Evolutionary conservation across 768 basidiomycete genomes (phyloP).

Genomic region (Trametes elegans): DNA sequence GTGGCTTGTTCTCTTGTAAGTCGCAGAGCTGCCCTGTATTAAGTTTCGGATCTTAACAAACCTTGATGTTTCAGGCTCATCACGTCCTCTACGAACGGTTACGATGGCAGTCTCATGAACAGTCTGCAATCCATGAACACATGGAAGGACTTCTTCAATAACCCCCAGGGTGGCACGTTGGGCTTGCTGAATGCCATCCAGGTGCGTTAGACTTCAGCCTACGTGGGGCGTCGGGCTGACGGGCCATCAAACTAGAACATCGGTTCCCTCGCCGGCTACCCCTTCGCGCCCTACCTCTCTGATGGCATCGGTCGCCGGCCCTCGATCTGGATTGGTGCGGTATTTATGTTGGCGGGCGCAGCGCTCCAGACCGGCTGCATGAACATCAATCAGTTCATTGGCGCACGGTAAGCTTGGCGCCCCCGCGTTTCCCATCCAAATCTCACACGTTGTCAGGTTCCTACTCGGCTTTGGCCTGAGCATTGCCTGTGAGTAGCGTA

Average conservation of each 20-base stretch:
- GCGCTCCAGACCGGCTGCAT: constrained; percentile 70
- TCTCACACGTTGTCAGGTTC: constrained; percentile 39
- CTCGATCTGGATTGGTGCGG: constrained; percentile 65
- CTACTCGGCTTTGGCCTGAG: constrained; percentile 76
- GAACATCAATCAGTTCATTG: constrained; percentile 77
- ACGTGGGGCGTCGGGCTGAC: no score
- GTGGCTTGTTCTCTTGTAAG: constrained; percentile 69
- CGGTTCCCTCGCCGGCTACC: constrained; percentile 64
- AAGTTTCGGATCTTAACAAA: neutral
- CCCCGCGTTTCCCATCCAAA: neutral
- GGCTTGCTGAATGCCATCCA: constrained; percentile 77
- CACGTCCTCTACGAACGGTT: constrained; percentile 74
- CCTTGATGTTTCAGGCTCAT: constrained; percentile 47
- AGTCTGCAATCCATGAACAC: constrained; percentile 66
- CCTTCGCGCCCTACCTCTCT: constrained; percentile 68
- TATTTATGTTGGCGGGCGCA: constrained; percentile 68
- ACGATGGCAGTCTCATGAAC: constrained; percentile 81
- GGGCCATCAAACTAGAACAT: no score
- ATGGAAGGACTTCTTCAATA: constrained; percentile 60
- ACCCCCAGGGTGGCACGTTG: constrained; percentile 54
- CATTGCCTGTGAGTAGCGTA: constrained; percentile 51
- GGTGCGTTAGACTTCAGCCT: constrained; percentile 33
- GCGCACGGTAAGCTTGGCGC: constrained; percentile 53
- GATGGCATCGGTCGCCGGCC: constrained; percentile 69
- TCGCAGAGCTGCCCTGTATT: neutral